Evolutionary conservation across 2,329 filamentous ascomycete genomes (phyloP).

Genomic region (Sporothrix luriei): DNA sequence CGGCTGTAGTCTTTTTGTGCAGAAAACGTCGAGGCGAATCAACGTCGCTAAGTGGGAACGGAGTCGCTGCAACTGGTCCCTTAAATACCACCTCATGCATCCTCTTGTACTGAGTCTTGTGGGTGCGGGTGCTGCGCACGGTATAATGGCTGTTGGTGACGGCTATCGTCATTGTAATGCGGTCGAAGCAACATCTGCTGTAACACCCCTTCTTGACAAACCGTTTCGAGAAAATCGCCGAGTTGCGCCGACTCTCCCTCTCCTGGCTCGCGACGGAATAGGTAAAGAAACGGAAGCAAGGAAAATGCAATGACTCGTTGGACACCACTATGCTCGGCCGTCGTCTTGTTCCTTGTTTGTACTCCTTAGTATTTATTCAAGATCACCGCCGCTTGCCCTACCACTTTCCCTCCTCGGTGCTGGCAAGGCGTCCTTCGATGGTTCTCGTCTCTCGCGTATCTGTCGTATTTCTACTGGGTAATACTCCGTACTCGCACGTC

Average conservation of each 20-base stretch:
- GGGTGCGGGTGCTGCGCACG: neutral
- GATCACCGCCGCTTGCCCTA: neutral
- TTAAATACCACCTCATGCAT: constrained; percentile 1
- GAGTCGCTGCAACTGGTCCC: constrained; percentile 11
- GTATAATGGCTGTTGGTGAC: neutral
- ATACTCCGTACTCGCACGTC: neutral
- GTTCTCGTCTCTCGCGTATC: constrained; percentile 11
- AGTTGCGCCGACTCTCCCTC: neutral
- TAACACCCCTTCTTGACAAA: neutral
- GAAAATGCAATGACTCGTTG: neutral
- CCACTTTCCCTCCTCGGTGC: neutral
- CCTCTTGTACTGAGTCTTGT: neutral
- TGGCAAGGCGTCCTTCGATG: constrained; percentile 12
- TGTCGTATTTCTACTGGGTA: constrained; percentile 15
- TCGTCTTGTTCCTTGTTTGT: neutral
- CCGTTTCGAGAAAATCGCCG: neutral
- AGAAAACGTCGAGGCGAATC: neutral
- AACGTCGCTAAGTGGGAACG: neutral
- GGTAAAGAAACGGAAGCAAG: neutral
- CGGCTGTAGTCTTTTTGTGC: neutral
- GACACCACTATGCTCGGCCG: neutral
- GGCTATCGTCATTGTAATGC: neutral
- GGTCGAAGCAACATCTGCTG: neutral
- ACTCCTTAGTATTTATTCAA: constrained; percentile 11
- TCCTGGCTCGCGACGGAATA: neutral